A percentile compares a stretch with the other conserved stretches of the same genome.
These are phyloP conservation scores for Davidsoniella neocaledoniae DNA, from an alignment of 2,329 filamentous ascomycete genomes.

Conservation along the genomic window DNA sequence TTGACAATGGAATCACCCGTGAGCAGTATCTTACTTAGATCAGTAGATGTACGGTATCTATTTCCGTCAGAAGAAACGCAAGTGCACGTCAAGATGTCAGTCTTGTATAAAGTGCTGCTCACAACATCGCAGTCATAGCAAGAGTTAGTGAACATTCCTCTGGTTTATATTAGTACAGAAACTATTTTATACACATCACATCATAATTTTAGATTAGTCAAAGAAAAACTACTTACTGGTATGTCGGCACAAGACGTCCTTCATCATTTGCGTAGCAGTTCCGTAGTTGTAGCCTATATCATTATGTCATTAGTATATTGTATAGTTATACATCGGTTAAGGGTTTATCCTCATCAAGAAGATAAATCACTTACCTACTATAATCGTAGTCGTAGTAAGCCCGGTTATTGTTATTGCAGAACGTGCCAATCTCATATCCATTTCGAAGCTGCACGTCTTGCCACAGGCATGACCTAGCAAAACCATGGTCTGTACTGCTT, in stretches of 20 bases:
- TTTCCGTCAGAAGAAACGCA: background rate
- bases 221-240: background rate
- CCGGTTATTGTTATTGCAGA: constrained; percentile 8
- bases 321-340: no score
- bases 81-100: constrained; percentile 2
- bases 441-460: constrained; percentile 6
- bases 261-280: constrained; percentile 7
- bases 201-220: background rate
- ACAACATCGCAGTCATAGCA: constrained; percentile 2
- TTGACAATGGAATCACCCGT: background rate
- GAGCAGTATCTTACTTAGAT: background rate
- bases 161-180: background rate
- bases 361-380: background rate
- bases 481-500: background rate
- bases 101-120: background rate
- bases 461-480: constrained; percentile 6
- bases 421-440: constrained; percentile 3
- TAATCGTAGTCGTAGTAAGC: constrained; percentile 7
- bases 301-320: background rate
- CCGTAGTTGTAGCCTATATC: background rate
- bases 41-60: constrained; percentile 4
- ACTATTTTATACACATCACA: no score
- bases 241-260: background rate
- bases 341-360: no score
- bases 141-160: constrained; percentile 3